Conservation (phyloP, 2,329 filamentous ascomycete species). For the Ophiostoma angusticollis region DNA sequence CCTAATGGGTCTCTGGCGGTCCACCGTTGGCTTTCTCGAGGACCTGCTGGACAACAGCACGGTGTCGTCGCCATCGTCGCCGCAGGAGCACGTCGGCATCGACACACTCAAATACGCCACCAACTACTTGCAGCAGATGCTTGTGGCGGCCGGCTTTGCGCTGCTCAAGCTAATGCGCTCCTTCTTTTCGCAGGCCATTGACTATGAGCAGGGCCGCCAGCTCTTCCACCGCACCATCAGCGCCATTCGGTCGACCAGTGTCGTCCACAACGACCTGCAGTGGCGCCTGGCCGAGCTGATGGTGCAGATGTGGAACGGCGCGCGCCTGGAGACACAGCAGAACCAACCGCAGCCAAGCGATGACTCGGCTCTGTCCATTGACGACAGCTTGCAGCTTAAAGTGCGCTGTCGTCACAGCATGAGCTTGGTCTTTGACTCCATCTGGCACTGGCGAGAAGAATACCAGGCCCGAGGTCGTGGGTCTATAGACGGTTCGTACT, state of each 20-base stretch:
- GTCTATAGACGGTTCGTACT: constrained; percentile 52
- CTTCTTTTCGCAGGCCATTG: constrained; percentile 60
- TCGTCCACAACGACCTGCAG: constrained; percentile 65
- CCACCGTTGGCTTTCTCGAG: constrained; percentile 57
- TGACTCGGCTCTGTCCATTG: constrained; percentile 39
- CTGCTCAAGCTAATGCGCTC: constrained; percentile 68
- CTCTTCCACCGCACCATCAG: constrained; percentile 61
- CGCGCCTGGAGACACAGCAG: constrained; percentile 35
- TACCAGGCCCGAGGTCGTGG: constrained; percentile 60
- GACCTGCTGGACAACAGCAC: constrained; percentile 44
- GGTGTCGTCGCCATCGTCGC: constrained; percentile 26
- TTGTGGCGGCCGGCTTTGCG: constrained; percentile 67
- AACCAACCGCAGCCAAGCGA: constrained; percentile 35
- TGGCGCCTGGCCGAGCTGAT: constrained; percentile 74
- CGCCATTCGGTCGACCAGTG: constrained; percentile 58
- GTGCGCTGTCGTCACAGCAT: constrained; percentile 77
- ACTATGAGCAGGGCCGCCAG: constrained; percentile 51
- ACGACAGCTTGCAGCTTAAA: constrained; percentile 64
- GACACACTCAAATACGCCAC: constrained; percentile 52
- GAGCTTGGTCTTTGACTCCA: constrained; percentile 73
- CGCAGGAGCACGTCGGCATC: constrained; percentile 32
- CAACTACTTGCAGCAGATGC: constrained; percentile 75
- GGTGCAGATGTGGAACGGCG: constrained; percentile 73
- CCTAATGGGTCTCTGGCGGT: constrained; percentile 62
- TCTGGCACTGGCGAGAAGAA: constrained; percentile 76